Evolutionary conservation across 805 yeast species (phyloP), one percentile per base, ranked within the genome.

Genomic region (Teunomyces panamensis): DNA sequence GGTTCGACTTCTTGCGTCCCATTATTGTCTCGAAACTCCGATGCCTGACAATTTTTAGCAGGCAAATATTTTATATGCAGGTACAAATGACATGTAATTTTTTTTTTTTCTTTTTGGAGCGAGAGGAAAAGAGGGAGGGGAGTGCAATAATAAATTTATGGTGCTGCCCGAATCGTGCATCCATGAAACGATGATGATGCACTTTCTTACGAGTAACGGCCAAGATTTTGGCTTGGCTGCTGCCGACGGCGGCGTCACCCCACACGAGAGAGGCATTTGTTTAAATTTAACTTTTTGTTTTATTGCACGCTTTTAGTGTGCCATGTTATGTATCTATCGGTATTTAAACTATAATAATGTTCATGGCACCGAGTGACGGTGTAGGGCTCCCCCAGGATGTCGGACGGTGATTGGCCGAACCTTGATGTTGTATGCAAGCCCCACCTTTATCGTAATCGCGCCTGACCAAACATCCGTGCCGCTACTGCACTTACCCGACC

Each of bases 1-100:
- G 56, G 39, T 57, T 52, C 37, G 65, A 55, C 39, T 52, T 52
- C 27, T 39, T 32, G 33, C 56, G 49, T 28, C 50, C 45, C 10
- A 29, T 37, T 29, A 37, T 33, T 33, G 36, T n/a, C 27, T 16
- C 11, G 11, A 16, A 37, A 37, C 17, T 37, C 41, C 41, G 41
- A 37, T 13, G 9, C 13, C 10, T 5, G 26, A 7, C n/a, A 5
- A 17, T 20, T 20, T 20, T 26, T 36, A 8, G 7, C 13, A 10
- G 28, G 39, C 24, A 20, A 20, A 20, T 20, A 20, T 20, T 20
- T 20, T 20, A 20, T 20, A 20, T 20, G 24, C 24, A 20, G 24
- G 24, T 20, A 20, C 24, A 20, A 4, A 1, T 20, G 5, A 4
- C 24, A 1, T 20, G 6, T 20, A 20, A 20, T 20, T 20, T 20